Conservation (phyloP, 2,329 filamentous ascomycete species). For the Fusarium redolens region DNA sequence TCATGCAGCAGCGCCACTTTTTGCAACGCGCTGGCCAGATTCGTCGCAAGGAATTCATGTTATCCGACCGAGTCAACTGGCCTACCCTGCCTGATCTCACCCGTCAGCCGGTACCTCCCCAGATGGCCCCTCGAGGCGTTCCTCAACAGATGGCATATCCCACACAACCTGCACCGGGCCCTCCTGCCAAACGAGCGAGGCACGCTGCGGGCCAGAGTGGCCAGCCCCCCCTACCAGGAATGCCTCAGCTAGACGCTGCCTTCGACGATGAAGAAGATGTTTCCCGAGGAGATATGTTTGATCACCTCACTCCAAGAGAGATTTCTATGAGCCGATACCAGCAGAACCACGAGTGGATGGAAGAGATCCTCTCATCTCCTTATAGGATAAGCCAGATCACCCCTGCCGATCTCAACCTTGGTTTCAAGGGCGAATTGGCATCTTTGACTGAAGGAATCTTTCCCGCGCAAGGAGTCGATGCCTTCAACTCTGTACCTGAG, state of each 20-base stretch:
- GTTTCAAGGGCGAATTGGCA: slow-evolving; percentile 84
- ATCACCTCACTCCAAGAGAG: slow-evolving; percentile 88
- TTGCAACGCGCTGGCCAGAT: slow-evolving; percentile 83
- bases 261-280: slow-evolving; percentile 93
- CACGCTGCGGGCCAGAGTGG: slow-evolving; percentile 58
- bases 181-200: slow-evolving; percentile 66
- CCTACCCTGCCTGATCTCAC: slow-evolving; percentile 76
- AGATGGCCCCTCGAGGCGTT: slow-evolving; percentile 59
- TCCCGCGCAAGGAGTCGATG: slow-evolving; percentile 68
- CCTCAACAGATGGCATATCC: slow-evolving; percentile 74
- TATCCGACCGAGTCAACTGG: slow-evolving; percentile 90
- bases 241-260: slow-evolving; percentile 54
- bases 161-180: slow-evolving; percentile 60
- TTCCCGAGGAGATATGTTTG: slow-evolving; percentile 87
- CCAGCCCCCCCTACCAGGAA: slow-evolving; percentile 53
- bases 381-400: slow-evolving; percentile 87
- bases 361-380: slow-evolving; percentile 92
- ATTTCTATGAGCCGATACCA: slow-evolving; percentile 88
- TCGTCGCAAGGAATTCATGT: slow-evolving; percentile 92
- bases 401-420: slow-evolving; percentile 87
- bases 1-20: slow-evolving; percentile 71
- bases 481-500: slow-evolving; percentile 58
- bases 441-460: slow-evolving; percentile 88
- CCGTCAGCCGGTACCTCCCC: slow-evolving; percentile 62
- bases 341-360: slow-evolving; percentile 99